Conservation (phyloP, 179 eudicot species). For the Heliamphora pulchella region DNA sequence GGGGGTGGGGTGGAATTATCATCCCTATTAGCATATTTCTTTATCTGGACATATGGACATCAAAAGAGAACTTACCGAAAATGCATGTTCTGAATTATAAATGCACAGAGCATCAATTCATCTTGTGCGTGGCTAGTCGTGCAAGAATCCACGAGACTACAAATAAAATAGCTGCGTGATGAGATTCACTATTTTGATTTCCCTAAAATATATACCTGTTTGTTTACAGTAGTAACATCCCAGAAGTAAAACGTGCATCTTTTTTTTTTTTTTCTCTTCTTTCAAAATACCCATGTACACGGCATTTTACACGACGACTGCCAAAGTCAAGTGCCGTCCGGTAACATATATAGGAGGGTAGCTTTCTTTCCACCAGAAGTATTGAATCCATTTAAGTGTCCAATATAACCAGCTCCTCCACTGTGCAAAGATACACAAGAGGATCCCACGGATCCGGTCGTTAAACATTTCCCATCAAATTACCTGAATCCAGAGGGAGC, state of each 20-base stretch:
- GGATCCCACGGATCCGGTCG: no score
- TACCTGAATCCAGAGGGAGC: constrained; percentile 59
- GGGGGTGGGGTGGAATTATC: no score
- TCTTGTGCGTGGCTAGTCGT: no score
- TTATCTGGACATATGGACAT: no score
- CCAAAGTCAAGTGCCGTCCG: neutral
- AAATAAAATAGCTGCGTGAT: no score
- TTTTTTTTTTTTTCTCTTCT: neutral
- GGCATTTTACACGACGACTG: neutral
- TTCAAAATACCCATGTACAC: neutral
- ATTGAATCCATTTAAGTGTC: neutral
- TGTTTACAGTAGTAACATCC: constrained; percentile 6
- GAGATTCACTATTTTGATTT: neutral
- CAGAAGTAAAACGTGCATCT: neutral
- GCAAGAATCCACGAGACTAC: no score
- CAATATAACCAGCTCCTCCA: neutral
- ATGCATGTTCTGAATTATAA: no score
- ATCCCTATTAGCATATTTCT: no score
- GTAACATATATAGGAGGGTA: neutral
- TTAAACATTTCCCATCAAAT: no score
- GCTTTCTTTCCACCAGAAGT: neutral
- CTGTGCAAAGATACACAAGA: neutral
- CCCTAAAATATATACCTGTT: neutral
- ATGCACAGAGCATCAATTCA: no score
- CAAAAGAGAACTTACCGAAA: no score